Percentiles rank a stretch among this genome's conserved stretches.
Evolutionary conservation across 495 filamentous ascomycete species (phyloP).

Genomic region (Glonium stellatum): DNA sequence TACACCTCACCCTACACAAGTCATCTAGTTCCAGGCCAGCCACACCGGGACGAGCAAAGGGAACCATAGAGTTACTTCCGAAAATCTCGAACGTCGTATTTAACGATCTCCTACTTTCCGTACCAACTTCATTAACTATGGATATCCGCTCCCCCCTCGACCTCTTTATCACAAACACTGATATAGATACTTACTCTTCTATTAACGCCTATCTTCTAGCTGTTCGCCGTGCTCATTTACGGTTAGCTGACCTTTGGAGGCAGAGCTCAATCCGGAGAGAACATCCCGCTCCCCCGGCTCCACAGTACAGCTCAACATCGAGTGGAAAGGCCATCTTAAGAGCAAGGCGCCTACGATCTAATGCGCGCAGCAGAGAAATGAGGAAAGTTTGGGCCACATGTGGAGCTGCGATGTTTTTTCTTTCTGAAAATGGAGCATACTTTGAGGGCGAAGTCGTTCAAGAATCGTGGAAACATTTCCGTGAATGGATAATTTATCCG

Average conservation of each 20-base stretch:
- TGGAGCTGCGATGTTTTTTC: conserved; percentile 75
- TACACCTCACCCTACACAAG: conserved; percentile 56
- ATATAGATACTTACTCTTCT: conserved; percentile 69
- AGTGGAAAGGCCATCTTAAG: conserved; percentile 49
- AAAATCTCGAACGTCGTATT: conserved; percentile 45
- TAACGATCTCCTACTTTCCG: conserved; percentile 74
- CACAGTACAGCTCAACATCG: conserved; percentile 53
- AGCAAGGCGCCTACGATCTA: conserved; percentile 52
- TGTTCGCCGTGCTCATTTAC: conserved; percentile 73
- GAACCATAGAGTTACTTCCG: conserved; percentile 11
- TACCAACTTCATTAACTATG: conserved; percentile 61
- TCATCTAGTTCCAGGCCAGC: conserved; percentile 23
- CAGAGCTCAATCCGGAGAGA: conserved; percentile 67
- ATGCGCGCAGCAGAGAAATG: conserved; percentile 54
- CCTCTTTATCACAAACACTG: conserved; percentile 69
- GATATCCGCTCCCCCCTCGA: conserved; percentile 75
- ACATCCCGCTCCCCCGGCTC: conserved; percentile 61
- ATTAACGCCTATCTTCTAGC: conserved; percentile 83
- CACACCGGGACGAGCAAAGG: conserved; percentile 26
- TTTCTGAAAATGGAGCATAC: conserved; percentile 77
- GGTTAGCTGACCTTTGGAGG: conserved; percentile 77
- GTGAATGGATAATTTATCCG: conserved; percentile 39
- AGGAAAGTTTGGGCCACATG: conserved; percentile 80
- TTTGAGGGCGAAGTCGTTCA: conserved; percentile 85
- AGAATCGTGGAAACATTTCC: conserved; percentile 61